Percentiles rank a stretch among this genome's conserved stretches.
Conservation (phyloP, 805 yeast genomes). For the Metschnikowia santaceciliae region DNA sequence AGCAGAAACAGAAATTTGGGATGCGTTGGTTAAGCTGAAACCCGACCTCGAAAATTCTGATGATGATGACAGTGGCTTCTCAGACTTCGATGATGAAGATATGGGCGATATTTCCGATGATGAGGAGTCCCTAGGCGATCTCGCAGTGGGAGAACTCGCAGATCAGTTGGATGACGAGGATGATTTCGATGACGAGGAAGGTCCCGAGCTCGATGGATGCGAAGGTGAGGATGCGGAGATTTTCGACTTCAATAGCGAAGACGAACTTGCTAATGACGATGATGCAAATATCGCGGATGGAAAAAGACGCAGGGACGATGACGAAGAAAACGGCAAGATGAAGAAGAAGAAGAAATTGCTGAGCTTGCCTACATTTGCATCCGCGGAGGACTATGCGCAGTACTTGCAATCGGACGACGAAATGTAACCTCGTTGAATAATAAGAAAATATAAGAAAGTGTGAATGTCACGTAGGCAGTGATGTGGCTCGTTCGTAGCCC, state of each 20-base stretch:
- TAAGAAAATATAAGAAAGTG: neutral
- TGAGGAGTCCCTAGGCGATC: slow-evolving; percentile 6
- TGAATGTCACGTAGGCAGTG: neutral
- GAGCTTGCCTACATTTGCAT: slow-evolving; percentile 79
- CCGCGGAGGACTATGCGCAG: slow-evolving; percentile 81
- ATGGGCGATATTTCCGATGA: slow-evolving; percentile 25
- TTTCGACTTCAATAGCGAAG: slow-evolving; percentile 4
- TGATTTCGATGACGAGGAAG: slow-evolving; percentile 30
- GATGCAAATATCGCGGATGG: slow-evolving; percentile 21
- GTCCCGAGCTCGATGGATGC: slow-evolving; percentile 27
- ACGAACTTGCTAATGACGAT: slow-evolving; percentile 8
- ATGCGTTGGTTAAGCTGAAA: slow-evolving; percentile 68
- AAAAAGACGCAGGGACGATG: slow-evolving; percentile 29
- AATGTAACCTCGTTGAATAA: neutral
- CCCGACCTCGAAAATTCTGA: slow-evolving; percentile 59
- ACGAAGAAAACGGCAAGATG: slow-evolving; percentile 25
- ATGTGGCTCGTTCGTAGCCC: neutral
- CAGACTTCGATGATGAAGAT: slow-evolving; percentile 46
- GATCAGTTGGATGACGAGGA: slow-evolving; percentile 27
- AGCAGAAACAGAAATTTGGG: slow-evolving; percentile 75
- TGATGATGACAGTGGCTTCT: slow-evolving; percentile 27
- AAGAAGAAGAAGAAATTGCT: slow-evolving; percentile 59
- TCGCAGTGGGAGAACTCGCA: neutral
- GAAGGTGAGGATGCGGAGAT: neutral
- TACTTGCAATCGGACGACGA: slow-evolving; percentile 60